Evolutionary conservation across 805 yeast genomes (phyloP).

Genomic region (Scheffersomyces amazonensis): DNA sequence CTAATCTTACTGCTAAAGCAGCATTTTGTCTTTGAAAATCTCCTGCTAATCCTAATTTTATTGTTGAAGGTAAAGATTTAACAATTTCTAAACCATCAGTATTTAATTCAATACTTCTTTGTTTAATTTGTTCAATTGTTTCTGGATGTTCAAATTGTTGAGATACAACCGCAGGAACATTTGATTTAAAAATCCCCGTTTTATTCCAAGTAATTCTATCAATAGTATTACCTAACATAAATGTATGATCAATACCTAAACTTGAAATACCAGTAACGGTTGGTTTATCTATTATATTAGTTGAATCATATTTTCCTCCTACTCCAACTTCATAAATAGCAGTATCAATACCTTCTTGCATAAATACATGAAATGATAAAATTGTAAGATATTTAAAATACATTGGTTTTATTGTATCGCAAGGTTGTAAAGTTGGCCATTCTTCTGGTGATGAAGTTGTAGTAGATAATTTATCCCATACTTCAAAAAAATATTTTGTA

Average conservation of each 20-base stretch:
- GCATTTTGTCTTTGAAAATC: conserved; percentile 85
- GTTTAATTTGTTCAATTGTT: conserved; percentile 53
- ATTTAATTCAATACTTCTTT: conserved; percentile 67
- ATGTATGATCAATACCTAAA: conserved; percentile 88
- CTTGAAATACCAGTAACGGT: conserved; percentile 82
- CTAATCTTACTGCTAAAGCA: conserved; percentile 75
- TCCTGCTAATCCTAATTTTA: conserved; percentile 73
- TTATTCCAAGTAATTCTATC: conserved; percentile 95
- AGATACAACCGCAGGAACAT: conserved; percentile 63
- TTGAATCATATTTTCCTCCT: conserved; percentile 97
- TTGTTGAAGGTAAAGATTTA: conserved; percentile 28
- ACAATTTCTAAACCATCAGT: conserved; percentile 49
- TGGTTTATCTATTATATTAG: conserved; percentile 79
- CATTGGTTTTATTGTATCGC: conserved; percentile 75
- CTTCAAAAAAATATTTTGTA: conserved; percentile 87
- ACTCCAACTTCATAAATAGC: conserved; percentile 98
- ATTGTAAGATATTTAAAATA: conserved; percentile 90
- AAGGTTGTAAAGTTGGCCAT: conserved; percentile 69
- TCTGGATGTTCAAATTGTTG: conserved; percentile 51
- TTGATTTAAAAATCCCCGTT: conserved; percentile 82
- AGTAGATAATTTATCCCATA: conserved; percentile 76
- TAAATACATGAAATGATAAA: conserved; percentile 85
- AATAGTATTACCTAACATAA: conserved; percentile 81
- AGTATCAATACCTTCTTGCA: conserved; percentile 85
- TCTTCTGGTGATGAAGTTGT: conserved; percentile 51